Evolutionary conservation across 306 rosid species (phyloP).

Genomic region (Mimosa pudica): DNA sequence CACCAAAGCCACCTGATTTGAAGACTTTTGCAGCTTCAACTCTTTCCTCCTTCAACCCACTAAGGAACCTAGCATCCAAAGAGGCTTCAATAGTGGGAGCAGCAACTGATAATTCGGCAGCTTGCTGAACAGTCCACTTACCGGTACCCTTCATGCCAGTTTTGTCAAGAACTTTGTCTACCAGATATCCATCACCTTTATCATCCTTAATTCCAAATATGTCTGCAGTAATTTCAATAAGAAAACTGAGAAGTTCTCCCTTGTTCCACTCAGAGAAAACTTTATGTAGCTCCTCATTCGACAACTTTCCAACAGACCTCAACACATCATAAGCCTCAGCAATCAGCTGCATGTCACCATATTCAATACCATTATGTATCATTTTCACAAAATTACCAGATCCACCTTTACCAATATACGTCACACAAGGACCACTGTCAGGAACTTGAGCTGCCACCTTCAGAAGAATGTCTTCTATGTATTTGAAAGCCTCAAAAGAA

Average conservation of each 20-base stretch:
- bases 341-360: constrained; percentile 96
- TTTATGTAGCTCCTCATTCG: constrained; percentile 71
- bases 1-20: constrained; percentile 67
- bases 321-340: constrained; percentile 93
- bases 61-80: constrained; percentile 90
- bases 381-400: constrained; percentile 96
- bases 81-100: constrained; percentile 94
- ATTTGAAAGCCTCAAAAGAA: constrained; percentile 76
- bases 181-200: constrained; percentile 80
- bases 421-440: constrained; percentile 92
- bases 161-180: constrained; percentile 93
- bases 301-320: constrained; percentile 86
- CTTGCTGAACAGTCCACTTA: constrained; percentile 97
- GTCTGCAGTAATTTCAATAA: constrained; percentile 89
- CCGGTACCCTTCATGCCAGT: constrained; percentile 98
- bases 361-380: constrained; percentile 93
- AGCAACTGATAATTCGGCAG: constrained; percentile 90
- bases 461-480: constrained; percentile 88
- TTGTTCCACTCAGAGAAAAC: constrained; percentile 89
- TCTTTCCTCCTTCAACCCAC: constrained; percentile 90
- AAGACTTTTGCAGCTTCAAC: constrained; percentile 84
- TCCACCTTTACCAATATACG: constrained; percentile 86
- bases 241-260: constrained; percentile 88
- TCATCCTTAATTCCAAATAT: constrained; percentile 91
- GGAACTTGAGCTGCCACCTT: constrained; percentile 96